Conservation (phyloP, 768 basidiomycete genomes). For the Termitomyces sp. region DNA sequence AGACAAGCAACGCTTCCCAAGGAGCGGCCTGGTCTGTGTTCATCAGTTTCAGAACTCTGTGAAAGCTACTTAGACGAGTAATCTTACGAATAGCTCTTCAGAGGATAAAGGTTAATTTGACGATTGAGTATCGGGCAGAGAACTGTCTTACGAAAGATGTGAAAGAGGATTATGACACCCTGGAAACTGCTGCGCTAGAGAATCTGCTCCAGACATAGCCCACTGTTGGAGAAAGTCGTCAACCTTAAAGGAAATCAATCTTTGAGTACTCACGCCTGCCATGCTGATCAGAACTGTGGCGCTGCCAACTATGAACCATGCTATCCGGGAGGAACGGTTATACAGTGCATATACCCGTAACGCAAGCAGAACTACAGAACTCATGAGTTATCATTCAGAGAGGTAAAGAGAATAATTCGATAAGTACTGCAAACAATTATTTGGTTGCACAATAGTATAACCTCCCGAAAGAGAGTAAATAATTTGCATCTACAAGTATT, state of each 20-base stretch:
- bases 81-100: conserved; percentile 1
- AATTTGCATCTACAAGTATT: not conserved
- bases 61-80: not conserved
- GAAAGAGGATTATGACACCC: not conserved
- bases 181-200: not conserved
- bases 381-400: not conserved
- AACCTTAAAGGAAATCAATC: not conserved
- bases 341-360: not conserved
- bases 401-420: not conserved
- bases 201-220: not conserved
- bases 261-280: not conserved
- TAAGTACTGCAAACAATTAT: not conserved
- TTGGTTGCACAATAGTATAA: not conserved
- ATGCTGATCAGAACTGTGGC: not conserved
- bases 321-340: conserved; percentile 1
- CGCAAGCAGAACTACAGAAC: not conserved
- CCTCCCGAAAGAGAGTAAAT: not conserved
- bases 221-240: not conserved
- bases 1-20: conserved; percentile 8
- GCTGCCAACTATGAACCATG: not conserved
- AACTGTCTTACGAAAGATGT: not conserved
- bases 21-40: conserved; percentile 1
- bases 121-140: not conserved
- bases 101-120: not conserved
- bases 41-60: not conserved